Base-by-base conservation (phyloP, 768 basidiomycete species). In the Calocera viscosa region DNA sequence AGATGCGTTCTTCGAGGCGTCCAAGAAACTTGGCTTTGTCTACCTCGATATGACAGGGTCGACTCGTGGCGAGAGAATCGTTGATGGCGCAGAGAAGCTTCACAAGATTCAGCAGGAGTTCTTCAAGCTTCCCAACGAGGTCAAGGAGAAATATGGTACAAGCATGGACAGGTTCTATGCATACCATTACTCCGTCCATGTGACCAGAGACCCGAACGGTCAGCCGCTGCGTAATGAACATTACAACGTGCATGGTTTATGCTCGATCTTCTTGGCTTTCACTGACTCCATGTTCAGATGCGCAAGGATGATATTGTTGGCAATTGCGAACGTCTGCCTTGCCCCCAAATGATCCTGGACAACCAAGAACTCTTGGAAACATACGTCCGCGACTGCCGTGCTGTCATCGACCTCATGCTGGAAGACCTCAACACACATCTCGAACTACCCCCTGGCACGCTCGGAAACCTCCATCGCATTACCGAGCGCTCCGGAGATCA, bases 11-110 rank as follows among this genome's bases (percentile, higher is more conserved):
- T 70, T 69, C 66, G 7, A 67, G 38, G 66, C 68, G 14, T 47
- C 40, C 16, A 69, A 68, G 32, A 33, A 71, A 16, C 69, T 71
- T 10, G 71, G 71, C 17, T 71, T 71, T 66, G 70, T 71, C 69
- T 71, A 71, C 65, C 67, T 71, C 41, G 49, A 70, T 65, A 67
- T 71, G 66, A 24, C 66, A 14, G 69, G 69, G n/a, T 71, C 64
- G 14, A 10, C 63, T 2, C 43, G 68, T 2, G 71, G 71, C 1
- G 67, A 71, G 64, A 64, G 26, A 26, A 68, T 71, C 43, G 64
- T 69, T 2, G 16, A n/a, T 10, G 68, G 69, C 40, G 69, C 71
- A 1, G 68, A 71, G 49, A 12, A 66, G 19, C 63, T 71, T 17
- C 68, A 67, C 43, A 35, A 69, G 40, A 30, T 71, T 7, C 66